phyloP scores from a whole-genome alignment of 257 asterid genomes.

The Nicotiana benthamiana region DNA sequence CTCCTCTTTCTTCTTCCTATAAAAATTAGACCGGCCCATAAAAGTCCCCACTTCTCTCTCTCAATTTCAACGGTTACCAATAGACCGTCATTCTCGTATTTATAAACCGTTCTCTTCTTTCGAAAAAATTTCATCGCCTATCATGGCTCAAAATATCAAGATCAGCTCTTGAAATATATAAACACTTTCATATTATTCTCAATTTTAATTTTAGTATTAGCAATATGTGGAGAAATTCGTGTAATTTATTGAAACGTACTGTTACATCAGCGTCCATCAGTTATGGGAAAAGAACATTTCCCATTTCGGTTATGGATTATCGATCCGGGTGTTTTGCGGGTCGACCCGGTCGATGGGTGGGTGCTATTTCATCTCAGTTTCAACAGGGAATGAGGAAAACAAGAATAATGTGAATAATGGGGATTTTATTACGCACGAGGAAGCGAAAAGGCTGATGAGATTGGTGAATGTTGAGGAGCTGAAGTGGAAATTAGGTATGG shows the following conservation, averaged over 20 bases:
- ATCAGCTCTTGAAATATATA: background rate
- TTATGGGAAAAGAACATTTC: background rate
- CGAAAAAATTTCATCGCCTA: background rate
- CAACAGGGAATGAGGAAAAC: conserved; percentile 8
- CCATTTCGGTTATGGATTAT: background rate
- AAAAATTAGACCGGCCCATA: background rate
- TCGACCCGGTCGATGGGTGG: background rate
- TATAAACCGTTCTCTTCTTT: background rate
- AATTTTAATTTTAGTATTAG: background rate
- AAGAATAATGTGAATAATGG: background rate
- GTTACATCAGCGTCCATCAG: conserved; percentile 8
- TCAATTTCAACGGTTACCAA: too few relatives aligned
- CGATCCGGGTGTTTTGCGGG: background rate
- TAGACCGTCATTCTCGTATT: background rate
- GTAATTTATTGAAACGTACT: conserved; percentile 30
- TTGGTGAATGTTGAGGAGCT: conserved; percentile 72
- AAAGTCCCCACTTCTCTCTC: background rate
- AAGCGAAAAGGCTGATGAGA: conserved; percentile 88
- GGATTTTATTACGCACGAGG: conserved; percentile 43
- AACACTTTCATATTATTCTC: background rate
- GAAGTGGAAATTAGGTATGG: conserved; percentile 69
- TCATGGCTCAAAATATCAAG: background rate
- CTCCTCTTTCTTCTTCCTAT: too few relatives aligned
- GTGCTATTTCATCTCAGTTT: conserved; percentile 16
- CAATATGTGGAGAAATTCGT: conserved; percentile 47